Base-by-base conservation (phyloP, 2,329 filamentous ascomycete genomes). In the Exophiala xenobiotica region DNA sequence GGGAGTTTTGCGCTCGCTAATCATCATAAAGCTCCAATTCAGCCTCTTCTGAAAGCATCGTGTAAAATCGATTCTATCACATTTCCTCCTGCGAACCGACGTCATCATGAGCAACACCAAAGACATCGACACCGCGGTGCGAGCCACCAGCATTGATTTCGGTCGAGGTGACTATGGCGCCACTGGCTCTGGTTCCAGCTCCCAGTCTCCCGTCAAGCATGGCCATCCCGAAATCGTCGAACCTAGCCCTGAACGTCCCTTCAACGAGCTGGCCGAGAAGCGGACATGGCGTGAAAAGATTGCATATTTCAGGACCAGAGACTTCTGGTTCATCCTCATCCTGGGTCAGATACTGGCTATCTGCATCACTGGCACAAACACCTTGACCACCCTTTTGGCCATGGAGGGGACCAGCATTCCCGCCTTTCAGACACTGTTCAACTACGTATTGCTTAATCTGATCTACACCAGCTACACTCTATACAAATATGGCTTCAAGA, bases 391-490 rank as follows among this genome's bases (percentile, higher is more conserved):
- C 20, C 81, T 96, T 49, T 82, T 99, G 23, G 78, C 78, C 51
- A 70, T 73, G 4, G 71, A 80, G 57, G 80, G 83, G 43, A 91
- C 87, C 60, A 90, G 82, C 55, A 95, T 97, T 61, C 93, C 93
- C 6, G 90, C 93, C 49, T 96, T 97, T 75, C 93, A 99, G 74
- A 90, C 88, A 23, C 81, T 97, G 64, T 95, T 96, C 79, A 96
- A 93, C 73, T 99, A 99, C 72, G 79, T 90, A 37, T 73, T 96
- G 43, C 80, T 99, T 58, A 86, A 86, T 55, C 49, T 89, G 52
- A 81, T 96, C 66, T 99, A 95, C 76, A 87, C 89, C 19, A 78
- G 82, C 31, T 83, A 87, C 64, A 90, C 89, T 11, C 72, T 96
- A 26, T 87, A 88, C 75, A 79, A 80, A 61, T 89, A 95, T 66